Base-by-base conservation (phyloP, 805 yeast genomes). In the Teunomyces atbi region DNA sequence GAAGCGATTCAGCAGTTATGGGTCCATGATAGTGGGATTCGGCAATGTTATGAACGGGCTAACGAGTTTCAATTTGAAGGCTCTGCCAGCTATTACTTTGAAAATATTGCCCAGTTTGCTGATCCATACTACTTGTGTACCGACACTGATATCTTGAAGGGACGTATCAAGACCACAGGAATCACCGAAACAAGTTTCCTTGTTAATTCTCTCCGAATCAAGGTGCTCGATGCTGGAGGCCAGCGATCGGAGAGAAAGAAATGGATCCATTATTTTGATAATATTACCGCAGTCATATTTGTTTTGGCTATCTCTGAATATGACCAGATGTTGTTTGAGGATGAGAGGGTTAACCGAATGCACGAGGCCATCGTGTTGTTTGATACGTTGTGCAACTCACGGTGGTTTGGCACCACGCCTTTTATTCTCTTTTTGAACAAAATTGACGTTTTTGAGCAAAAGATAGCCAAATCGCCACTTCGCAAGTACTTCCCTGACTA, bases 231-330 rank as follows among this genome's bases (percentile, higher is more conserved):
- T 73, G 98, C 97, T 3, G 99, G 99, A 44, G 99, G 99, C 1
- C 97, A 91, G 68, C 71, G 97, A 50, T 81, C 89, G 16, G 97
- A 91, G 63, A 76, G 97, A 50, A 82, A 85, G 56, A 91, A 91
- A 63, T 91, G 97, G 97, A 87, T 91, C 51, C 96, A 90, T 60
- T 89, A 96, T 60, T 91, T 91, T 66, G 94, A 91, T 59, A 89
- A 86, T 51, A 87, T 92, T 42, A 86, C 96, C 0, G 87, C 95
- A 3, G 85, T 95, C 0, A 64, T 92, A 32, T 94, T 89, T 64
- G 96, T 92, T 6, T 77, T 87, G 15, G 97, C 97, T 0, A 83
- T 89, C 20, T 82, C 89, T 41, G 99, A 94, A 69, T 94, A 89
- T 64, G 97, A 92, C 67, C 96, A 92, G 66, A 82, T 79, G 72